Base-by-base conservation (phyloP, 73 alveolate genomes). In the Breviolum minutum region DNA sequence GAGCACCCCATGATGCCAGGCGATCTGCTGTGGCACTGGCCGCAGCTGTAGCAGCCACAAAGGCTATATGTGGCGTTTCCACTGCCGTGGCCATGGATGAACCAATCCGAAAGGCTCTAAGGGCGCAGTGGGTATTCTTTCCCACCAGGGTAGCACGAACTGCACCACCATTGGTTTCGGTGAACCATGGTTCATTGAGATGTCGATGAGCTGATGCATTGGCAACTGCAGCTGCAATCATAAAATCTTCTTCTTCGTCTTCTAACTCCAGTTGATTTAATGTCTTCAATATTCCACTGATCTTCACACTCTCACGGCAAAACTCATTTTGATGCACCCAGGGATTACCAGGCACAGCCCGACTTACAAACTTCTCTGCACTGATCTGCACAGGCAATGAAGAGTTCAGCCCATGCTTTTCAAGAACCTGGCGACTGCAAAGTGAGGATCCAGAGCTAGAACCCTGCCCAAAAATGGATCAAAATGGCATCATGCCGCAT, bases 21-120 rank as follows among this genome's bases (percentile, higher is more conserved):
- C 62, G 63, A 27, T 77, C 95, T 40, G 82, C 95, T 64, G 29
- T 64, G 60, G 79, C 95, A 24, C 69, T 86, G 66, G 69, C 95
- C n/a, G 95, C 64, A 13, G 80, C 95, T 26, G 26, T 26, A 64
- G 66, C 95, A 7, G 62, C 62, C 81, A 66, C 14, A n/a, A 10
- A 64, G 16, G 80, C 95, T 64, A 66, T 32, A 62, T 66, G 69
- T 20, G 69, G 48, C 71, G n/a, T 9, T 68, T 68, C 77, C n/a
- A 22, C 24, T 14, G 17, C 77, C 17, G n/a, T 68, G 77, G n/a
- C 77, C 77, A 68, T 14, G n/a, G n/a, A 2, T 14, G 24, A 68
- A 22, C 4, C n/a, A 22, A 68, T 14, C 77, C 77, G 24, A 14
- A 22, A 68, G 24, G n/a, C 77, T 68, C n/a, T 2, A 14, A 17